Evolutionary conservation across 2,329 filamentous ascomycete species (phyloP), one percentile per base, ranked within the genome.

Genomic region (Pseudocercospora macadamiae): DNA sequence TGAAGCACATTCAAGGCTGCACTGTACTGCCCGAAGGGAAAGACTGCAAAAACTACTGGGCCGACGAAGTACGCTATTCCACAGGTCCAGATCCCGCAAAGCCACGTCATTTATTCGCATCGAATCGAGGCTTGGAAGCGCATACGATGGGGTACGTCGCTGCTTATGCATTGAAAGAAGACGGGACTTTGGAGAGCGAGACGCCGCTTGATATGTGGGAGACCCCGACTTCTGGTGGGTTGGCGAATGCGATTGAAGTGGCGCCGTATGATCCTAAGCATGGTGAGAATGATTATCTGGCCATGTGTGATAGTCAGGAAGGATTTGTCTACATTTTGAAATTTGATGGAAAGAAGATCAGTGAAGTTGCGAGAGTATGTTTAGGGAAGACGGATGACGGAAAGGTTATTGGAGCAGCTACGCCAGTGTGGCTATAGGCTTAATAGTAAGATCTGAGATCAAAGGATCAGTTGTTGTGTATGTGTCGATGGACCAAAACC

Each of bases 221-320:
- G 61, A 74, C 71, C 2, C 68, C 70, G 3, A 74, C 72, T 9
- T 70, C 66, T 56, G 71, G 72, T 14, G 72, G 71, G 0, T 64
- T 74, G 16, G 72, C 72, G 5, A 74, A 74, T 61, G 72, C 71
- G 8, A 69, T 74, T 10, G 71, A 74, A 59, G 67, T 70, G 3
- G 70, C 71, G 23, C 72, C 71, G 0, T 70, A 65, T 61, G 52
- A 28, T 10, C 48, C 63, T 32, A 48, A 60, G 12, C 57, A 61
- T 36, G 62, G 58, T 1, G 63, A 57, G 16, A 44, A 61, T 1
- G 70, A 74, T 52, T 73, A 72, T 45, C 28, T 74, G 34, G 72
- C 72, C 3, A 55, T 74, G 64, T 73, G 71, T 2, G 72, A 74
- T 54, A 73, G 70, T 51, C 64, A 73, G 45, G 69, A 73, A 48